Conservation (phyloP, 495 filamentous ascomycete species). For the Penicillium cosmopolitanum region DNA sequence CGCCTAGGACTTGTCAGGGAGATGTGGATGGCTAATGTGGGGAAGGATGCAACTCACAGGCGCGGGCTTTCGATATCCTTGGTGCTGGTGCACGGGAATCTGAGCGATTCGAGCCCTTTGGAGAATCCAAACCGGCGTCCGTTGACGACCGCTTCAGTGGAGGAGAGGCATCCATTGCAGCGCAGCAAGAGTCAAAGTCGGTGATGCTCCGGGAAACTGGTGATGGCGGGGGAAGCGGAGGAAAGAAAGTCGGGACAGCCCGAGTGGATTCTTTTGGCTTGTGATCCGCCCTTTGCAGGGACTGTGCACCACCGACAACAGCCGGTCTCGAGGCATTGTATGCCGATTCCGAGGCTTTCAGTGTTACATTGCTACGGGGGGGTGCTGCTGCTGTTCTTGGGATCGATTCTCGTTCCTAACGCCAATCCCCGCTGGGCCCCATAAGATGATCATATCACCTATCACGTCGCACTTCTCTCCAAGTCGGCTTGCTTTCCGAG, state of each 20-base stretch:
- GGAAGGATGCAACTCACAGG: conserved; percentile 38
- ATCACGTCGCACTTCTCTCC: background rate
- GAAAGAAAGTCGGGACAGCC: conserved; percentile 19
- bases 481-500: conserved; percentile 7
- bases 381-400: background rate
- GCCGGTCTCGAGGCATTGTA: background rate
- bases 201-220: conserved; percentile 46
- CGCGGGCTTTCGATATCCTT: conserved; percentile 52
- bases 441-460: background rate
- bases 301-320: background rate
- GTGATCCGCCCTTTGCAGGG: background rate
- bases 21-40: conserved; percentile 16
- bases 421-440: no score
- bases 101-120: conserved; percentile 28
- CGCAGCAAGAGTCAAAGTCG: conserved; percentile 24
- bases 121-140: conserved; percentile 43
- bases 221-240: conserved; percentile 19
- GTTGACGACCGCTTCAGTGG: conserved; percentile 48
- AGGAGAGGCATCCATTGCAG: conserved; percentile 29
- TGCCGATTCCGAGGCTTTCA: background rate
- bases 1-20: conserved; percentile 32
- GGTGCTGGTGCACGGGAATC: conserved; percentile 30
- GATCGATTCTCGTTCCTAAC: background rate
- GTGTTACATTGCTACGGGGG: background rate
- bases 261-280: conserved; percentile 11